These are phyloP conservation scores for Trichophyton verrucosum DNA, from an alignment of 2,329 filamentous ascomycete species.

Conservation along the genomic window DNA sequence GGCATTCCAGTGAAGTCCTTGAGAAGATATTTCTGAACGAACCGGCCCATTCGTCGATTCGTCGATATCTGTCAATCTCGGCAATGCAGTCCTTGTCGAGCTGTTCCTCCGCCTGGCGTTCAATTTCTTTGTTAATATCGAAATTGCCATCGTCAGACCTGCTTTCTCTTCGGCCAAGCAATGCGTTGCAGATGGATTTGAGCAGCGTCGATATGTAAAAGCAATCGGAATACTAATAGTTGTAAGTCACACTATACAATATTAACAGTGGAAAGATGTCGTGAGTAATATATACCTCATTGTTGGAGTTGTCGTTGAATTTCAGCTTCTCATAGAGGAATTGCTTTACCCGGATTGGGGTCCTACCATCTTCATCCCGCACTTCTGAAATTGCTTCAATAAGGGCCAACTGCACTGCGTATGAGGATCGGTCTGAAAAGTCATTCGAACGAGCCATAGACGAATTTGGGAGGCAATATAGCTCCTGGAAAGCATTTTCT, in stretches of 20 bases:
- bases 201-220: conserved; percentile 78
- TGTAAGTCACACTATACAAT: background rate
- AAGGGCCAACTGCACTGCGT: conserved; percentile 73
- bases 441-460: conserved; percentile 79
- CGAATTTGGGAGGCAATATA: conserved; percentile 72
- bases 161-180: conserved; percentile 35
- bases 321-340: conserved; percentile 83
- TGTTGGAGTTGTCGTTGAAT: conserved; percentile 90
- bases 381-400: conserved; percentile 68
- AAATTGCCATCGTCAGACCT: conserved; percentile 30
- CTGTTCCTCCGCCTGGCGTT: conserved; percentile 41
- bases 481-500: conserved; percentile 69
- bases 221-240: conserved; percentile 63
- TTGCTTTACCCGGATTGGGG: conserved; percentile 63
- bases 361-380: conserved; percentile 60
- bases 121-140: conserved; percentile 36
- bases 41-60: conserved; percentile 55
- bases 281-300: conserved; percentile 37
- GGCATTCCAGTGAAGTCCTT: conserved; percentile 48
- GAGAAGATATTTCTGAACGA: conserved; percentile 55
- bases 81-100: conserved; percentile 46
- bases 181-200: conserved; percentile 45
- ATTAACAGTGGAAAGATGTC: background rate
- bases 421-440: conserved; percentile 75
- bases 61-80: conserved; percentile 50